Evolutionary conservation across 768 basidiomycete genomes (phyloP).

Genomic region (Albatrellus ellisii): DNA sequence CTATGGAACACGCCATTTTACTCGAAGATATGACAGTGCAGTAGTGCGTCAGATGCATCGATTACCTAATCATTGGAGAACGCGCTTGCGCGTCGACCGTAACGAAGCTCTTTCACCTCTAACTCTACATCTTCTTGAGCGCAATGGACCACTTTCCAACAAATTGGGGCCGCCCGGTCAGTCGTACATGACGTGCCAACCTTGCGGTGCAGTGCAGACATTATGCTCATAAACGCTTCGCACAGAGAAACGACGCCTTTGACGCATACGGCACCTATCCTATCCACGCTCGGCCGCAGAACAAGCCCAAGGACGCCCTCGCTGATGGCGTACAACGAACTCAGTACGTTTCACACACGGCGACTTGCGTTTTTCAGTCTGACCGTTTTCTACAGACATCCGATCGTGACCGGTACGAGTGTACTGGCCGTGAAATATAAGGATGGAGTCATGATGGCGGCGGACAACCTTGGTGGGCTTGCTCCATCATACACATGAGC

Average conservation of each 20-base stretch:
- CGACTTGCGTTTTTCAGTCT: not conserved
- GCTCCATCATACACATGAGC: not conserved
- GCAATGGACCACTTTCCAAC: conserved; percentile 76
- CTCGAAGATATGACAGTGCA: not conserved
- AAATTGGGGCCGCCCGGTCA: conserved; percentile 48
- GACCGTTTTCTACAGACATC: conserved; percentile 44
- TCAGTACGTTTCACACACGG: conserved; percentile 36
- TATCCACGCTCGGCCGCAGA: conserved; percentile 43
- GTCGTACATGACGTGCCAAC: too few relatives aligned
- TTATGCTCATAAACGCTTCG: not conserved
- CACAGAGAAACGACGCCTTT: conserved; percentile 57
- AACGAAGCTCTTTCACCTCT: not conserved
- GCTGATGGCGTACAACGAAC: conserved; percentile 63
- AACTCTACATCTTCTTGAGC: not conserved
- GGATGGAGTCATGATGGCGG: conserved; percentile 96
- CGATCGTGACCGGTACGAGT: conserved; percentile 94
- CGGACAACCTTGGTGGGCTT: conserved; percentile 83
- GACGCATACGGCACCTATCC: conserved; percentile 75
- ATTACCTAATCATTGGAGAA: not conserved
- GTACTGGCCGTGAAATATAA: conserved; percentile 92
- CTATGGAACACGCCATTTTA: not conserved
- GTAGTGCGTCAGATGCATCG: not conserved
- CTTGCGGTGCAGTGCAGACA: not conserved
- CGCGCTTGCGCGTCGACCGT: not conserved
- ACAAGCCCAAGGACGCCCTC: conserved; percentile 26